Evolutionary conservation across 768 basidiomycete species (phyloP).

Genomic region (Auriscalpium orientale): DNA sequence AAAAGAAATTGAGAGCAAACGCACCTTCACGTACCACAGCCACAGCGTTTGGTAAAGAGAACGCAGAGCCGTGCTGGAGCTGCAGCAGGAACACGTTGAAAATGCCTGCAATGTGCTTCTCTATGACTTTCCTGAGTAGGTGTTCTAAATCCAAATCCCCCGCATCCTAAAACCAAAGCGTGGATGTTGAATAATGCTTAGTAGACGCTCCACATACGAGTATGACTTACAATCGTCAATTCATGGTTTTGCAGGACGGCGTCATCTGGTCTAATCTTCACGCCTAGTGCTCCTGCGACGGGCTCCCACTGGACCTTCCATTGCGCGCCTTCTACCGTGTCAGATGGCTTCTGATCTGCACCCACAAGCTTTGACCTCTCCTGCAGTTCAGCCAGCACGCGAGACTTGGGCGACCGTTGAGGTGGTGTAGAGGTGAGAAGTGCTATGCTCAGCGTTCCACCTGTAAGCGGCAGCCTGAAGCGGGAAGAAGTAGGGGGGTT

Average conservation of each 20-base stretch:
- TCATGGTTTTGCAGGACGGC: constrained; percentile 32
- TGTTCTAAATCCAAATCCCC: constrained; percentile 68
- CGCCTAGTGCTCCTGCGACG: constrained; percentile 56
- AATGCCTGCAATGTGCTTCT: constrained; percentile 58
- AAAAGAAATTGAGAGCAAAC: constrained; percentile 3
- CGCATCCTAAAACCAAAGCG: constrained; percentile 40
- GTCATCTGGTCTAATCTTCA: constrained; percentile 44
- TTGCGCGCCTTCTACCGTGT: constrained; percentile 62
- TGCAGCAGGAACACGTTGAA: constrained; percentile 48
- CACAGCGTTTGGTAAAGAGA: constrained; percentile 55
- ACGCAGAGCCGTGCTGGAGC: constrained; percentile 50
- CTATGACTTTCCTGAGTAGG: constrained; percentile 54
- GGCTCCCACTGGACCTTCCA: constrained; percentile 79
- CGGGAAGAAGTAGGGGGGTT: constrained; percentile 25
- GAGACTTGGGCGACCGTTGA: constrained; percentile 44
- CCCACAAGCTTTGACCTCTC: constrained; percentile 51
- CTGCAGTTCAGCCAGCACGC: constrained; percentile 55
- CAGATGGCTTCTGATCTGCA: constrained; percentile 43
- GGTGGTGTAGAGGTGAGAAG: constrained; percentile 52
- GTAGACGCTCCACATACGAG: not conserved
- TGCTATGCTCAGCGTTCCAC: constrained; percentile 68
- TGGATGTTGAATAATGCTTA: not conserved
- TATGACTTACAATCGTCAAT: constrained; percentile 49
- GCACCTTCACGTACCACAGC: constrained; percentile 48
- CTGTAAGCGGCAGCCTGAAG: constrained; percentile 47